phyloP scores from a whole-genome alignment of 805 yeast species.

The Kregervanrija pseudodelftensis region DNA sequence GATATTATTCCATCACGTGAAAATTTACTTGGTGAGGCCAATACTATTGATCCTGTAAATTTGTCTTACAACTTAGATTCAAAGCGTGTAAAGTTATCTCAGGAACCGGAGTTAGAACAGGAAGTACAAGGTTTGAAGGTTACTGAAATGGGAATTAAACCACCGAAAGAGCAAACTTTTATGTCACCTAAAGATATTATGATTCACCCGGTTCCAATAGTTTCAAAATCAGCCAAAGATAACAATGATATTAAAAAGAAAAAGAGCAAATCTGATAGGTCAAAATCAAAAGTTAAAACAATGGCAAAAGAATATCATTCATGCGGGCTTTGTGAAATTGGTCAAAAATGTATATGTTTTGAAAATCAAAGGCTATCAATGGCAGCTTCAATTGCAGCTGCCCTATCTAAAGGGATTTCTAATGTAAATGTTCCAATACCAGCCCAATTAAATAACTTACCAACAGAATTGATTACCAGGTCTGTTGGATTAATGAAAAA shows the following conservation, averaged over 20 bases:
- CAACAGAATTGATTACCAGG: too few relatives aligned
- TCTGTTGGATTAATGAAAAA: not conserved
- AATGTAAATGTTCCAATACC: constrained; percentile 2
- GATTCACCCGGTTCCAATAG: constrained; percentile 10
- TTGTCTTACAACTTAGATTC: constrained; percentile 25
- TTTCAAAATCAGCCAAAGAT: constrained; percentile 1
- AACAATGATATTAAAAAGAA: not conserved
- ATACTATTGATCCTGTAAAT: constrained; percentile 27
- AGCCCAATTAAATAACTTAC: not conserved
- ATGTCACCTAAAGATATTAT: constrained; percentile 22
- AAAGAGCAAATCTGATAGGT: not conserved
- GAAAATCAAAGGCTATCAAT: constrained; percentile 5
- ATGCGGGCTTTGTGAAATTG: constrained; percentile 6
- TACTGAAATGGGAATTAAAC: constrained; percentile 4
- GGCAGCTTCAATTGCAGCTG: constrained; percentile 5
- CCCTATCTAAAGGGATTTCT: constrained; percentile 3
- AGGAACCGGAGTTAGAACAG: not conserved
- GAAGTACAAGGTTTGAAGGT: not conserved
- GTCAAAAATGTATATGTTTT: constrained; percentile 4
- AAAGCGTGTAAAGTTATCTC: constrained; percentile 20
- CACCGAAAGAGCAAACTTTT: constrained; percentile 6
- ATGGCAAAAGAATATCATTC: constrained; percentile 5
- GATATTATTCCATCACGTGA: constrained; percentile 1
- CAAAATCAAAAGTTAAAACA: not conserved
- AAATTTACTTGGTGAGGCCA: constrained; percentile 11